A percentile compares a stretch with the other conserved stretches of the same genome.
phyloP scores from a whole-genome alignment of 1,284 basidiomycete species.

The Irpex lacteus region DNA sequence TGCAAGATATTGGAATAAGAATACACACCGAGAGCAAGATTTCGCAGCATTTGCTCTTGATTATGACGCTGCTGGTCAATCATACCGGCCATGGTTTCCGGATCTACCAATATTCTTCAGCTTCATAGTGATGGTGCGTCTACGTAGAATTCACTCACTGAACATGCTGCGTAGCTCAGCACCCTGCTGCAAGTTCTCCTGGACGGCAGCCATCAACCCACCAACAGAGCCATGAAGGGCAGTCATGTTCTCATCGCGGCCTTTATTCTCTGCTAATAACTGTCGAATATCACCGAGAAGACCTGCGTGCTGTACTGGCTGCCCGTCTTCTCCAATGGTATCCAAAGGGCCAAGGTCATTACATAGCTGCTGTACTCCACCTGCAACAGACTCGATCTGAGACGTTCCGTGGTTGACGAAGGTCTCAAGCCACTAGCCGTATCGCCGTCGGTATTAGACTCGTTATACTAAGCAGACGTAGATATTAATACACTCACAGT shows the following conservation, averaged over 20 bases:
- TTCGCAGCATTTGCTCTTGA: constrained; percentile 64
- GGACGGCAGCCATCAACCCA: constrained; percentile 42
- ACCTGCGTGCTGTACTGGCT: background rate
- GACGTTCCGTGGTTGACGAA: constrained; percentile 74
- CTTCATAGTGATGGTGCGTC: no score
- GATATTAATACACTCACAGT: constrained; percentile 36
- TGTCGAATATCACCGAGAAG: constrained; percentile 42
- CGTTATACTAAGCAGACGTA: no score
- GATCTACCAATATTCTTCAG: constrained; percentile 32
- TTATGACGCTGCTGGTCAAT: constrained; percentile 68
- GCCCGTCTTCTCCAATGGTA: constrained; percentile 9
- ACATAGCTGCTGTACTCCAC: constrained; percentile 59
- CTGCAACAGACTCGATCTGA: constrained; percentile 64
- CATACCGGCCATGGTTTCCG: constrained; percentile 56
- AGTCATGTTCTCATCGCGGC: constrained; percentile 39
- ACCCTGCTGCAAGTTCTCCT: constrained; percentile 33
- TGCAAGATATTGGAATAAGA: background rate
- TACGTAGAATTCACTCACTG: constrained; percentile 25
- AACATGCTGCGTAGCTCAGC: constrained; percentile 34
- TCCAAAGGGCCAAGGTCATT: constrained; percentile 41
- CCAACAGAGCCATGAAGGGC: constrained; percentile 46
- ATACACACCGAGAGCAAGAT: constrained; percentile 57
- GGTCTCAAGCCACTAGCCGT: constrained; percentile 71
- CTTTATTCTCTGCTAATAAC: constrained; percentile 39
- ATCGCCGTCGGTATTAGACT: no score